A percentile compares a stretch with the other conserved stretches of the same genome.
Evolutionary conservation across 176 grass and related monocot genomes (phyloP).

Genomic region (Hordeum marinum): DNA sequence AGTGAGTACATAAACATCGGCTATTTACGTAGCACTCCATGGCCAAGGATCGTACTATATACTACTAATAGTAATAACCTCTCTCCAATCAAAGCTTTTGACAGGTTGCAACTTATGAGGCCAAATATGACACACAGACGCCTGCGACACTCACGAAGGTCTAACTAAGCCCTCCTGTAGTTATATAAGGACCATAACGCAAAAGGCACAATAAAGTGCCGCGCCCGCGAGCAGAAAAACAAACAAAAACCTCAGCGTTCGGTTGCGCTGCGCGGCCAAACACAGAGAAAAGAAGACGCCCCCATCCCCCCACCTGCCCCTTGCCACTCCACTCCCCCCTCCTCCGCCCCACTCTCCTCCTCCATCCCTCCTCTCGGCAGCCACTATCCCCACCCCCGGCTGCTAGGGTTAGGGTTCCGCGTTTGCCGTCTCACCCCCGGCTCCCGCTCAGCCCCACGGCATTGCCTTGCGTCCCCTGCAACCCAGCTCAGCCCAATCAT

Average conservation of each 20-base stretch:
- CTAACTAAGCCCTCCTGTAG: no score
- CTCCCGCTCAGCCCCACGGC: not conserved
- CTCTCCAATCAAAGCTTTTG: not conserved
- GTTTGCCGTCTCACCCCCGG: not conserved
- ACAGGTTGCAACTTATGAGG: not conserved
- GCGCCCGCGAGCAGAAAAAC: not conserved
- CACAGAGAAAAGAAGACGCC: slow-evolving; percentile 11
- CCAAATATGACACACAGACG: not conserved
- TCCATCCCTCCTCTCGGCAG: not conserved
- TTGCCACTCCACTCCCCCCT: not conserved
- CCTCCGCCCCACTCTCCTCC: not conserved
- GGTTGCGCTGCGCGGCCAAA: not conserved
- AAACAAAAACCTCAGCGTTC: not conserved
- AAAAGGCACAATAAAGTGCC: not conserved
- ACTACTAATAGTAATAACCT: no score
- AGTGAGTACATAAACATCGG: not conserved
- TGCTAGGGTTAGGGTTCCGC: slow-evolving; percentile 41
- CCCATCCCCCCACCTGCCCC: slow-evolving; percentile 11
- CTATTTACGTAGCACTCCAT: not conserved
- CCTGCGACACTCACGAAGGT: not conserved
- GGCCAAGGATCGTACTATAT: no score
- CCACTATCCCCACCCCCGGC: not conserved
- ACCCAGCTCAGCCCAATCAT: not conserved
- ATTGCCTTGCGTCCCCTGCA: not conserved
- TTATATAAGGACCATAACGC: not conserved